Base-by-base conservation (phyloP, 2,329 filamentous ascomycete genomes). In the Diaporthe australafricana region DNA sequence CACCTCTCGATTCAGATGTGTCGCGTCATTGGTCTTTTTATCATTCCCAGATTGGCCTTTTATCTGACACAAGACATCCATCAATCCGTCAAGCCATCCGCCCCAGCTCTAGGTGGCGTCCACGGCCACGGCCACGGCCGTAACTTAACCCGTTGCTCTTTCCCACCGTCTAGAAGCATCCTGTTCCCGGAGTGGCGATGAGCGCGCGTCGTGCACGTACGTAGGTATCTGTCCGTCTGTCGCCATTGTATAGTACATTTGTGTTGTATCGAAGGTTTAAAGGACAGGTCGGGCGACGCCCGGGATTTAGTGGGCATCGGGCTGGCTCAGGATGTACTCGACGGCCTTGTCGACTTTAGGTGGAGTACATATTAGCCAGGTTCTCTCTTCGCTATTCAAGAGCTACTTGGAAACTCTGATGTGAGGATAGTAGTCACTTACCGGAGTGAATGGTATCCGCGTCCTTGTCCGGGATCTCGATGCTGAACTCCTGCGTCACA, bases 401-500 rank as follows among this genome's bases (percentile, higher is more conserved):
- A 22, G 56, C 32, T n/a, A n/a, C n/a, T n/a, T n/a, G n/a, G n/a
- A n/a, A n/a, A n/a, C n/a, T 6, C 12, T 3, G 27, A 25, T 5
- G 30, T 66, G 12, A 17, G 7, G 25, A 3, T 32, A 42, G 38
- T 25, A 3, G 11, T 17, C 30, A 86, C 94, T 78, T 93, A 97
- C 95, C 92, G 80, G 94, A 97, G 90, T 96, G 94, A 84, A 98
- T 97, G 76, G 89, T 88, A 84, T 98, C 95, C 77, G 95, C 95
- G 81, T 98, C 94, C 90, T 98, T 98, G 87, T 98, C 95, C 78
- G 95, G 95, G 80, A 98, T 98, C 90, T 98, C 95, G 83, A 98
- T 96, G 92, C 94, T 90, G 81, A 91, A 91, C 80, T 91, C 87
- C 86, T 81, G 68, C 72, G 50, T 12, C 12, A 30, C 8, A 6